phyloP scores from a whole-genome alignment of 148 eudicot genomes.

The Diospyros lotus region DNA sequence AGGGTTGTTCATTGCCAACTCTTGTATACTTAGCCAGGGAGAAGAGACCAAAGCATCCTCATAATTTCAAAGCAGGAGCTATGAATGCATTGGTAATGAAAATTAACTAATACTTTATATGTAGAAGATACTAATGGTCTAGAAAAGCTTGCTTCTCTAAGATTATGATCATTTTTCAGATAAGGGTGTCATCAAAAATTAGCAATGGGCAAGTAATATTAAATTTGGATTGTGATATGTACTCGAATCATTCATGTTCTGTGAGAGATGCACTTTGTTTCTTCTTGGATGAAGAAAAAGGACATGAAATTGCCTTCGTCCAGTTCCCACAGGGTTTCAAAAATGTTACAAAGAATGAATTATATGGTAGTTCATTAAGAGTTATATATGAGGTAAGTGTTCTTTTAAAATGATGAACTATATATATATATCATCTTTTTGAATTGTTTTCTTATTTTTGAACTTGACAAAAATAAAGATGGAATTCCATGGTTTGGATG shows the following conservation, averaged over 20 bases:
- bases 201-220: slow-evolving; percentile 7
- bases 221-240: slow-evolving; percentile 12
- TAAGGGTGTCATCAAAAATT: slow-evolving; percentile 17
- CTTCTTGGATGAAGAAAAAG: slow-evolving; percentile 9
- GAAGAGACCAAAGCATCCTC: slow-evolving; percentile 17
- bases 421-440: background rate
- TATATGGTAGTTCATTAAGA: slow-evolving; percentile 2
- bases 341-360: slow-evolving; percentile 3
- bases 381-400: background rate
- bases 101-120: too few species aligned
- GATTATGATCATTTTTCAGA: background rate
- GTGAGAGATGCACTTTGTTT: slow-evolving; percentile 10
- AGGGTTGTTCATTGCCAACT: slow-evolving; percentile 13
- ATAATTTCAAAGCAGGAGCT: slow-evolving; percentile 22
- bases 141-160: too few species aligned
- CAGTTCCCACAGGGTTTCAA: slow-evolving; percentile 3
- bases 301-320: background rate
- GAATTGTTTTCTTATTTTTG: background rate
- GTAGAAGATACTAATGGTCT: too few species aligned
- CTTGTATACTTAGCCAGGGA: slow-evolving; percentile 18
- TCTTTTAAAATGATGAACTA: background rate
- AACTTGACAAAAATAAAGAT: slow-evolving; percentile 6
- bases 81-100: slow-evolving; percentile 11
- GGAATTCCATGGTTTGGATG: slow-evolving; percentile 12
- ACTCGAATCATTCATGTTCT: slow-evolving; percentile 1